A percentile compares a stretch with the other conserved stretches of the same genome.
phyloP scores from a whole-genome alignment of 1,284 basidiomycete genomes.

The Agaricales sp. region DNA sequence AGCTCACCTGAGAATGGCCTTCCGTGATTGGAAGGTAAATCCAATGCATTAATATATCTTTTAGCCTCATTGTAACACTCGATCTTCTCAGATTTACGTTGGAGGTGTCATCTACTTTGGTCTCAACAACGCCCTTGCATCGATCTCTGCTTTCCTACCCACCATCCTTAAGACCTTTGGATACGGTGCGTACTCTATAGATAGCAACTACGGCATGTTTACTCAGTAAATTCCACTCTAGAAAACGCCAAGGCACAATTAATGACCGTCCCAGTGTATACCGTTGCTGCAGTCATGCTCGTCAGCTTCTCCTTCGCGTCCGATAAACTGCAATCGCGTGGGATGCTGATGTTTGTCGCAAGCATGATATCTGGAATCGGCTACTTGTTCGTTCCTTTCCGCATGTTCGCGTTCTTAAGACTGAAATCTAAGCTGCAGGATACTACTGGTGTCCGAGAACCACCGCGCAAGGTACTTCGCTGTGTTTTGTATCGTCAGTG shows the following conservation, averaged over 20 bases:
- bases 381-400: constrained; percentile 40
- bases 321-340: constrained; percentile 65
- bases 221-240: constrained; percentile 15
- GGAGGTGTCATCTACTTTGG: constrained; percentile 70
- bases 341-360: constrained; percentile 41
- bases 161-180: constrained; percentile 73
- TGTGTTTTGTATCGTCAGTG: too few species aligned
- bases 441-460: too few species aligned
- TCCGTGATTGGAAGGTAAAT: constrained; percentile 63
- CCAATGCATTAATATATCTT: constrained; percentile 2
- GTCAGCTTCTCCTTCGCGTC: constrained; percentile 55
- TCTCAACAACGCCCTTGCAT: constrained; percentile 69
- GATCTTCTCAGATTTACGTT: constrained; percentile 40
- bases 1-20: constrained; percentile 55
- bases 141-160: constrained; percentile 76
- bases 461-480: too few species aligned
- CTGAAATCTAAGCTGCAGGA: constrained; percentile 19
- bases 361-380: constrained; percentile 48
- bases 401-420: background rate
- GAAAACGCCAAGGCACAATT: constrained; percentile 50
- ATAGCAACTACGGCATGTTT: background rate
- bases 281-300: constrained; percentile 59
- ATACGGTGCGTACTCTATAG: constrained; percentile 29
- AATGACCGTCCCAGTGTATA: constrained; percentile 77
- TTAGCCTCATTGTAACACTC: constrained; percentile 5